These are phyloP conservation scores for Andrographis paniculata DNA, from an alignment of 305 asterid genomes.

Conservation along the genomic window DNA sequence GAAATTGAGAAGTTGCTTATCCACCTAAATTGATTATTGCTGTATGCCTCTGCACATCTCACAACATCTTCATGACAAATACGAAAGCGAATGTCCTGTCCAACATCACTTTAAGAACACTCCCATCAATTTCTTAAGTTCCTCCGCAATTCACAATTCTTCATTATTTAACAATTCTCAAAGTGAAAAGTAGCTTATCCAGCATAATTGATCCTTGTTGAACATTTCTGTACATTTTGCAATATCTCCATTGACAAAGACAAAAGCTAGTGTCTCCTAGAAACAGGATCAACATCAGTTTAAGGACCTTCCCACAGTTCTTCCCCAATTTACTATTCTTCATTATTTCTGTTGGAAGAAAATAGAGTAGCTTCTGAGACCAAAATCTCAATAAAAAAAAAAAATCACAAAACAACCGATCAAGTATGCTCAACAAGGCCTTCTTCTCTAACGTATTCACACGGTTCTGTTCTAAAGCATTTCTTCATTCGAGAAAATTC, in stretches of 20 bases:
- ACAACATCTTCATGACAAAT: background rate
- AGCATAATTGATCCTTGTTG: background rate
- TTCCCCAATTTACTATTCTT: too few relatives aligned
- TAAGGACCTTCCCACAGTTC: background rate
- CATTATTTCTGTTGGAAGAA: too few relatives aligned
- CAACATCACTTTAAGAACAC: too few relatives aligned
- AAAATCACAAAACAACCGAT: background rate
- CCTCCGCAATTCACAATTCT: too few relatives aligned
- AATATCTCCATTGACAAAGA: background rate
- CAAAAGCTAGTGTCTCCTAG: background rate
- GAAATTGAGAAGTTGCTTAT: background rate
- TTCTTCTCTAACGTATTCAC: background rate
- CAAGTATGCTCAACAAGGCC: constrained; percentile 1
- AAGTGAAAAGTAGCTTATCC: background rate
- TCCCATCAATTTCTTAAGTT: too few relatives aligned
- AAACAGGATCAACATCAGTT: background rate
- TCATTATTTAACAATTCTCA: background rate
- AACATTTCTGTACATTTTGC: background rate
- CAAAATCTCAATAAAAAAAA: too few relatives aligned
- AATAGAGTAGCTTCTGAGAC: background rate
- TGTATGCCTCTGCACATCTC: too few relatives aligned
- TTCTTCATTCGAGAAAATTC: too few relatives aligned
- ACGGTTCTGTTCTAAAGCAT: too few relatives aligned
- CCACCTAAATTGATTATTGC: background rate
- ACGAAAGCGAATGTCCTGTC: background rate